Evolutionary conservation across 1,284 basidiomycete species (phyloP), one percentile per base, ranked within the genome.

Genomic region (Inonotus hispidus): DNA sequence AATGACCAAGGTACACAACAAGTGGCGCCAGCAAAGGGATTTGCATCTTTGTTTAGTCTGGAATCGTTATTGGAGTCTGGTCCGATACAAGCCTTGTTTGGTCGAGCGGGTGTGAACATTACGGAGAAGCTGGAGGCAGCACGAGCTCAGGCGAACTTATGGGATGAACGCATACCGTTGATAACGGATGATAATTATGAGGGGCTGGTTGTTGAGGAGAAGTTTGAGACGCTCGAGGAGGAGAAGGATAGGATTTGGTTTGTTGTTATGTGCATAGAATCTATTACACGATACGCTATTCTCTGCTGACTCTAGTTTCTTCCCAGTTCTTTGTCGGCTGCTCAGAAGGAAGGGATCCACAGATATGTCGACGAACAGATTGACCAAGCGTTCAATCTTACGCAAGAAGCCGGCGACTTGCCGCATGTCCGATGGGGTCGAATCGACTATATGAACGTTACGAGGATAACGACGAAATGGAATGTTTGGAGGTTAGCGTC

Each of bases 381-480:
- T 66, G 90, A 92, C 66, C 74, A 77, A 6, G 80, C 88, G 2
- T 91, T 78, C 71, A 88, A 90, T 69, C 73, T 79, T 61, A 82
- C 85, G 2, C 61, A 82, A 45, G 70, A 82, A 19, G 80, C 78
- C n/a, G 79, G 77, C 8, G 89, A 89, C 70, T 74, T 91, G 27
- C 82, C 82, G 0, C 71, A 90, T 68, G 81, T 92, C 54, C 82
- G 81, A 58, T 92, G 87, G 81, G 90, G 82, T 54, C 83, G 90
- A 61, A 84, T 92, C 61, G 88, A 92, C 74, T 92, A 92, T 71
- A 73, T 91, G 65, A 85, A 88, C 64, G 90, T 92, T 64, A 92
- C 90, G 2, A 74, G 77, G 58, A 71, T 92, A 65, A 92, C 90
- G 47, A 91, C 89, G 3, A 89, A 88, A 69, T 92, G 90, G 90